These are phyloP conservation scores for Ceratobasidium sp. DNA, from an alignment of 1,284 basidiomycete species.

Conservation along the genomic window DNA sequence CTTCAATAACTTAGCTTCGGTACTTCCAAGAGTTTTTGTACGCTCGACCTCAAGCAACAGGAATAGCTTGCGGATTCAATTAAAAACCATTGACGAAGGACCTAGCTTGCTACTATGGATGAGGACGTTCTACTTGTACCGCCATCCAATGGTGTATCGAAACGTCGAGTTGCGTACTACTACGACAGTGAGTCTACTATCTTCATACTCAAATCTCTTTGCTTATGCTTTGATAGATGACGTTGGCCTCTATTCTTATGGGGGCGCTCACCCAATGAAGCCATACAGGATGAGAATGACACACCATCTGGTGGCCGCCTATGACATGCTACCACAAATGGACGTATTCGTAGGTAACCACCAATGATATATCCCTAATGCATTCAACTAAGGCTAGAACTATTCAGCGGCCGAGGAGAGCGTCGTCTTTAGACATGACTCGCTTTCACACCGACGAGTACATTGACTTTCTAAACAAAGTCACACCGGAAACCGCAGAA, in stretches of 20 bases:
- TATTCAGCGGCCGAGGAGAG: conserved; percentile 80
- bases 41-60: too few relatives aligned
- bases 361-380: neutral
- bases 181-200: conserved; percentile 61
- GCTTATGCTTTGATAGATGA: conserved; percentile 62
- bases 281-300: conserved; percentile 93
- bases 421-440: conserved; percentile 85
- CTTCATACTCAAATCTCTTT: neutral
- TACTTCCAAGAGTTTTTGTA: too few relatives aligned
- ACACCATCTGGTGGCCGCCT: conserved; percentile 90
- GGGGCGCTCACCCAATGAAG: conserved; percentile 92
- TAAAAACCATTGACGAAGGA: neutral
- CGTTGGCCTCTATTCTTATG: conserved; percentile 86
- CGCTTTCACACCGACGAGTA: conserved; percentile 99
- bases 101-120: conserved; percentile 7
- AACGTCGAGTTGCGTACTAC: conserved; percentile 69
- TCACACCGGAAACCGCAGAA: conserved; percentile 88
- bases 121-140: conserved; percentile 17
- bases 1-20: too few relatives aligned
- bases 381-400: conserved; percentile 24
- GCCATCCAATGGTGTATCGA: conserved; percentile 45
- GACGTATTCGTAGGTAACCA: conserved; percentile 76
- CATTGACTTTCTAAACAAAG: conserved; percentile 87
- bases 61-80: too few relatives aligned
- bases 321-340: conserved; percentile 92